Base-by-base conservation (phyloP, 345 rosid genomes). In the Isatis tinctoria region DNA sequence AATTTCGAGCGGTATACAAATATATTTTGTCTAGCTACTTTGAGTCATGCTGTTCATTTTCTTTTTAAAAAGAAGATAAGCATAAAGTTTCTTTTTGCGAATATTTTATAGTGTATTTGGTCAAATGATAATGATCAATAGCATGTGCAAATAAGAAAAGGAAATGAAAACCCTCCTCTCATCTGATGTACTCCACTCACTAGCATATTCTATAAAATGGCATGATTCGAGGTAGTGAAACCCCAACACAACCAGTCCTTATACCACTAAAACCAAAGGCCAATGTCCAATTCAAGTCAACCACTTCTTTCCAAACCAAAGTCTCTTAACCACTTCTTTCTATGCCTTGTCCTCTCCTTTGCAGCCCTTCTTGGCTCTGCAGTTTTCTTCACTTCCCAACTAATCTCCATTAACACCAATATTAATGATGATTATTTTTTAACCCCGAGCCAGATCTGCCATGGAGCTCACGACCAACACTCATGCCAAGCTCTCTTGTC, bases 221-320 rank as follows among this genome's bases (percentile, higher is more conserved):
- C 57, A 68, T 75, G 61, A 59, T 59, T 49, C 44, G 6, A 10
- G 7, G 65, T 67, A 67, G 61, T 67, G 64, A 30, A 68, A 52
- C 20, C 22, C 64, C 57, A 75, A 51, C 69, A 75, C 74, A 60
- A 60, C 35, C 54, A 52, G 54, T 43, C 58, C 18, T 49, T 22
- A 59, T 18, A 66, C 39, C 78, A 49, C 78, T 67, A 66, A 59
- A 48, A 39, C 20, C 32, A 58, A 60, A 49, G 44, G 56, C 63
- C 53, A 47, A 70, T 70, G 80, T 70, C 75, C 30, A 45, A 36
- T 39, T 18, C 80, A 64, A 63, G 66, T 16, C 82, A 79, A 72
- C 90, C 91, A 65, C 88, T 86, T 8, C 75, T 88, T 36, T 30
- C 78, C 74, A 40, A 75, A 10, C 77, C 88, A 22, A 82, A 62